Conservation (phyloP, 345 rosid genomes). For the Syzygium grande region DNA sequence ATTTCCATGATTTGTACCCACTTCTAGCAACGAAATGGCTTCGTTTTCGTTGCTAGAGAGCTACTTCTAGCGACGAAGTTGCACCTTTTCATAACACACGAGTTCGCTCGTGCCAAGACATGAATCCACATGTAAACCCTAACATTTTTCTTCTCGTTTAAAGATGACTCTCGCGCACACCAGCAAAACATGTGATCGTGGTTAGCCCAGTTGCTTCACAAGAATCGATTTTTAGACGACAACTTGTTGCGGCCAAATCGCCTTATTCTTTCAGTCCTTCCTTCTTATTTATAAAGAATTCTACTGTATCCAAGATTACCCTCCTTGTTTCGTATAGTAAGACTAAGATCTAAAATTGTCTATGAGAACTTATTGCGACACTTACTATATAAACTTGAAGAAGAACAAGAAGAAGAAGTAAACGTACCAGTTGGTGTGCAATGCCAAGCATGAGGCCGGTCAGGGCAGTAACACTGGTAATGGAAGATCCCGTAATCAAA, state of each 20-base stretch:
- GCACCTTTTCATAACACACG: too few relatives aligned
- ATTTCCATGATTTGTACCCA: too few relatives aligned
- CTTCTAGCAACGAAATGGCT: too few relatives aligned
- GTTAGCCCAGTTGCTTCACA: too few relatives aligned
- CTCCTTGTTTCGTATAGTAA: background rate
- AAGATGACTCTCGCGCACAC: too few relatives aligned
- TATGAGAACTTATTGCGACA: background rate
- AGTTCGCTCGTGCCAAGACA: too few relatives aligned
- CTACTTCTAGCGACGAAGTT: too few relatives aligned
- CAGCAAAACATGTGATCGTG: too few relatives aligned
- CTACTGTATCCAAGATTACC: background rate
- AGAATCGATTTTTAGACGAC: too few relatives aligned
- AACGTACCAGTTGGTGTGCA: slow-evolving; percentile 3
- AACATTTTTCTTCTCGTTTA: too few relatives aligned
- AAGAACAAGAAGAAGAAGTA: background rate
- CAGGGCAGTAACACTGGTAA: slow-evolving; percentile 46
- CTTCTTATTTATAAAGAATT: background rate
- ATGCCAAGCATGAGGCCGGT: slow-evolving; percentile 25
- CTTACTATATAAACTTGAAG: background rate
- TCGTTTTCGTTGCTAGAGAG: too few relatives aligned
- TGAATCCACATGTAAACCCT: too few relatives aligned
- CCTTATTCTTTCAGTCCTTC: background rate
- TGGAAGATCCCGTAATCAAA: slow-evolving; percentile 1
- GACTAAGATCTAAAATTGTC: background rate
- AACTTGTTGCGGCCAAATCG: background rate